Base-by-base conservation (phyloP, 768 basidiomycete genomes). In the Lactarius hengduanensis region DNA sequence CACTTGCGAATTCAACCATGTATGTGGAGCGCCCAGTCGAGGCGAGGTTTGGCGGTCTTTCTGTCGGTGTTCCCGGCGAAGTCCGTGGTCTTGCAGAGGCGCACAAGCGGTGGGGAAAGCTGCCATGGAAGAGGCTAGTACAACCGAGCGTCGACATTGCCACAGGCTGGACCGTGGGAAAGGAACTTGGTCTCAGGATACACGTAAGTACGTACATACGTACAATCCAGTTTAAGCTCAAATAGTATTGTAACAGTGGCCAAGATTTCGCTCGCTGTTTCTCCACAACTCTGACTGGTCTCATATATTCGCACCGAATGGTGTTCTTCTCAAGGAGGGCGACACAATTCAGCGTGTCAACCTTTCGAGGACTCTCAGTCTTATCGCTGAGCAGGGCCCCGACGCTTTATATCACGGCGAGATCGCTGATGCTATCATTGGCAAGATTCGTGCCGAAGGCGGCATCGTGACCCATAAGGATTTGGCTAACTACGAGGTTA, bases 61-160 rank as follows among this genome's bases (percentile, higher is more conserved):
- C 94, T 7, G 85, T 96, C n/a, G 96, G 85, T 28, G 89, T 97
- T 0, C 97, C 97, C 1, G 91, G 96, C 10, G 96, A 98, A 78
- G 75, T 98, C 56, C 84, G 89, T 28, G 97, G 96, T 11, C 82
- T 98, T 38, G 86, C 89, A 74, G 90, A 88, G 74, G 93, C 92
- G 0, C 90, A 96, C 76, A 79, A 81, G 50, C 83, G 87, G 30
- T 97, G 95, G 87, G 96, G 94, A 0, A 83, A 77, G 43, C 72
- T 97, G 15, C 81, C 88, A 0, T 98, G 97, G 97, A 77, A 81
- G 50, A 78, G 82, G 36, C 81, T 98, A 28, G 84, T 98, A 20
- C 78, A 85, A 70, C 95, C 96, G 0, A 88, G 84, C 38, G 84
- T 87, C 6, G 76, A 84, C 9, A 80, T 99, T 3, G 94, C 96